Conservation (phyloP, 331 rosid species). For the Telfairia occidentalis region DNA sequence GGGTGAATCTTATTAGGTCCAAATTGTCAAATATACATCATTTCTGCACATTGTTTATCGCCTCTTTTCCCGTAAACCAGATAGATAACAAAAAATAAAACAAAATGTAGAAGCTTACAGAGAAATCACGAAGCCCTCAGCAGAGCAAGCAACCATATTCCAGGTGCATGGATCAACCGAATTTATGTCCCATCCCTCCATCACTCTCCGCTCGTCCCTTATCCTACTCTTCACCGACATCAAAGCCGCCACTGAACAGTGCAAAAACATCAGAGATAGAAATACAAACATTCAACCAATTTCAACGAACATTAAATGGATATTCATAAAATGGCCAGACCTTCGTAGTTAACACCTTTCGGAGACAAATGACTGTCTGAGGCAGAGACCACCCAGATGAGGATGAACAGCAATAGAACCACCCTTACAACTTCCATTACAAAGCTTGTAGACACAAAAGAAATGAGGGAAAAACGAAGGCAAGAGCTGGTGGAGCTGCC, state of each 20-base stretch:
- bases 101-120: constrained; percentile 40
- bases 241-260: constrained; percentile 71
- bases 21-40: background rate
- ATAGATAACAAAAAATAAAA: background rate
- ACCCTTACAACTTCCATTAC: constrained; percentile 27
- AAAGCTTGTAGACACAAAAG: constrained; percentile 4
- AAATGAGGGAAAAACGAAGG: background rate
- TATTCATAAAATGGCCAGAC: constrained; percentile 26
- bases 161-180: constrained; percentile 98
- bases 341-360: constrained; percentile 93
- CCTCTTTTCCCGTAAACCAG: background rate
- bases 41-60: background rate
- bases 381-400: constrained; percentile 28
- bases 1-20: background rate
- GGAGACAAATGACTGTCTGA: constrained; percentile 75
- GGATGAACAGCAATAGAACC: constrained; percentile 23
- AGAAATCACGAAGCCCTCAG: constrained; percentile 64
- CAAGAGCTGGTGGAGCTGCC: constrained; percentile 1
- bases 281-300: background rate
- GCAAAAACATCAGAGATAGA: constrained; percentile 13
- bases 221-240: constrained; percentile 79
- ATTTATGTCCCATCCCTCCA: constrained; percentile 86
- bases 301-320: background rate
- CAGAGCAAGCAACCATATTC: constrained; percentile 83
- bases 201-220: constrained; percentile 43